These are phyloP conservation scores for Fusarium armeniacum DNA, from an alignment of 2,329 filamentous ascomycete species.

Conservation along the genomic window DNA sequence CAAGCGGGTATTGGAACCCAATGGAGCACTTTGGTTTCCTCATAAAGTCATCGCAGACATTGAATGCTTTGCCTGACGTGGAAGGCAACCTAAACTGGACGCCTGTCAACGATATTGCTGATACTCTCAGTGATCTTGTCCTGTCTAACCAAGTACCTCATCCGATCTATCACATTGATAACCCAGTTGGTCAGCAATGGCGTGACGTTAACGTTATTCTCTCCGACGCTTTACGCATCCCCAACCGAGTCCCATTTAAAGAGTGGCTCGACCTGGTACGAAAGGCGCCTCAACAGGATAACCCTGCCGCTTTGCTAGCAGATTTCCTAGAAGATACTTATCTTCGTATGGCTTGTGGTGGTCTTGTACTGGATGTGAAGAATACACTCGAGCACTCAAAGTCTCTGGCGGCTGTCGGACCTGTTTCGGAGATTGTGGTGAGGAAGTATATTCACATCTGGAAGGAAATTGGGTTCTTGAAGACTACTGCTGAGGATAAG, in stretches of 20 bases:
- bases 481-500: conserved; percentile 33
- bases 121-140: conserved; percentile 14
- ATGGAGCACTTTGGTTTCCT: conserved; percentile 47
- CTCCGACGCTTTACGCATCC: conserved; percentile 19
- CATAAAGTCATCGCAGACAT: conserved; percentile 42
- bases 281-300: conserved; percentile 33
- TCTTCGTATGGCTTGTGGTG: conserved; percentile 35
- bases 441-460: conserved; percentile 47
- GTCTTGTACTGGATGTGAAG: conserved; percentile 25
- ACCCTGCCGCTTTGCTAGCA: conserved; percentile 15
- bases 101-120: conserved; percentile 35
- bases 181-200: conserved; percentile 36
- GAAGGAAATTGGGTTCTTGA: conserved; percentile 45
- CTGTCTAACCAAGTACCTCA: conserved; percentile 17
- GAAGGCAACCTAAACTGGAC: conserved; percentile 35
- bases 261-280: conserved; percentile 30
- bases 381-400: conserved; percentile 36
- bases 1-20: conserved; percentile 44
- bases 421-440: conserved; percentile 29
- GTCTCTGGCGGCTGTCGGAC: conserved; percentile 17
- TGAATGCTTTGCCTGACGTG: conserved; percentile 36
- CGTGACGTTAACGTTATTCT: conserved; percentile 36
- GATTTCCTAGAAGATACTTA: conserved; percentile 30
- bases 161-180: conserved; percentile 35
- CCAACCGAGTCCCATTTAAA: conserved; percentile 27